Evolutionary conservation across 2,329 filamentous ascomycete genomes (phyloP), one percentile per base, ranked within the genome.

Genomic region (Leptographium radiaticola): DNA sequence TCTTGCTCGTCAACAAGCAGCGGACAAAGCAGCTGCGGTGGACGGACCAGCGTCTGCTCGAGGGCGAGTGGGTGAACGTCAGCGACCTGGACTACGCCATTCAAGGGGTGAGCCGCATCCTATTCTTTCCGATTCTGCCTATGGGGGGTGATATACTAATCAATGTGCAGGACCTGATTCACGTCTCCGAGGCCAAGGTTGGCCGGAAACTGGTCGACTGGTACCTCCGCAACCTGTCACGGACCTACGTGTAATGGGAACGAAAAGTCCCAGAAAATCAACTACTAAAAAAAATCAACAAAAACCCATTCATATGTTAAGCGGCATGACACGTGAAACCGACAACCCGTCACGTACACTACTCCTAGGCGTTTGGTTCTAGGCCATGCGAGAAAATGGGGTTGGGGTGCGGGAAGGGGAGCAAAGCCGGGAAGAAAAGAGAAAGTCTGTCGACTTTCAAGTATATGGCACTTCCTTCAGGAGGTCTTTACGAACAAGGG

Each of bases 181-280:
- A 98, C 73, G 93, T 98, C 63, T 96, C 91, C 56, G 93, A 98
- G 74, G 91, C 91, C 62, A 98, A 98, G 84, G 89, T 96, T 57
- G 93, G 93, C 67, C 82, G 93, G 64, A 94, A 93, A 75, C 76
- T 98, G 65, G 91, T 98, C 60, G 93, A 98, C 73, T 98, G 93
- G 93, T 98, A 98, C 71, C 81, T 98, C 67, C 85, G 93, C 68
- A 98, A 98, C 77, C 77, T 98, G 66, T 87, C 90, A 57, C 85
- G 93, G 69, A 94, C 90, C 56, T 98, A 98, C 76, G 95, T 86
- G 59, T 74, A 65, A 34, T 50, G 39, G 55, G 53, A 55, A 53
- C 20, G 10, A 55, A 13, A 38, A 13, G 12, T 40, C 6, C 34
- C 39, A 30, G 12, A 18, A 39, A 12, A 44, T 38, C 30, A 51